These are phyloP conservation scores for Leishmania turanica DNA, from an alignment of 208 protist species.

Conservation along the genomic window DNA sequence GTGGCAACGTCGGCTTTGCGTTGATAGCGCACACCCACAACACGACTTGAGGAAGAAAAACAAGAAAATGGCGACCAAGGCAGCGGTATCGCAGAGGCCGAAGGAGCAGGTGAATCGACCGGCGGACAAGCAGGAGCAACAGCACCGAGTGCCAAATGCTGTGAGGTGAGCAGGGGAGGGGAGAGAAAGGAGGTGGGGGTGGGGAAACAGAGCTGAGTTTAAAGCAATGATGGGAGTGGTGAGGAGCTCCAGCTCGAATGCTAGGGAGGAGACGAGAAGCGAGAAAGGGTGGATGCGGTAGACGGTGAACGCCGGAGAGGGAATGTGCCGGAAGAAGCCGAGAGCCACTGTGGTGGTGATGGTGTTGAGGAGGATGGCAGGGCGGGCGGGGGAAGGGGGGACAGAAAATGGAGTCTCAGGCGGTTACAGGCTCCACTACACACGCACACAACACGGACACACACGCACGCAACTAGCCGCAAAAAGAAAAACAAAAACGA, in stretches of 20 bases:
- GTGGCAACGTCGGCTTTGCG: not conserved
- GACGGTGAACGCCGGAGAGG: too few relatives aligned
- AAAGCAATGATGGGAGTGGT: not conserved
- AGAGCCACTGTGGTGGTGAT: too few relatives aligned
- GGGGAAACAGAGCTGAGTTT: not conserved
- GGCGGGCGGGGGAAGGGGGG: not conserved
- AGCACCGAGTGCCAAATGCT: too few relatives aligned
- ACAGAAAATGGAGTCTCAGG: not conserved
- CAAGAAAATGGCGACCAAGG: not conserved
- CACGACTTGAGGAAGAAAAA: not conserved
- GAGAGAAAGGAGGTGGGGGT: not conserved
- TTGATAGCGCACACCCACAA: not conserved
- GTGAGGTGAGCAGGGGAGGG: not conserved
- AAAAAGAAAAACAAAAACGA: too few relatives aligned
- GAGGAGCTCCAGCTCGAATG: not conserved
- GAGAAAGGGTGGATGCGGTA: not conserved
- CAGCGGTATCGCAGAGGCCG: not conserved
- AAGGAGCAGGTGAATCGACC: not conserved
- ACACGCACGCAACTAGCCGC: not conserved
- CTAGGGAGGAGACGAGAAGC: not conserved
- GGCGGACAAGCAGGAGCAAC: not conserved
- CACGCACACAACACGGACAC: not conserved
- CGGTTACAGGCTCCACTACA: too few relatives aligned
- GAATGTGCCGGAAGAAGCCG: too few relatives aligned
- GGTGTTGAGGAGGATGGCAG: too few relatives aligned